Percentiles rank a stretch among this genome's conserved stretches.
These are phyloP conservation scores for Grosmannia penicillata DNA, from an alignment of 2,329 filamentous ascomycete genomes.

Conservation along the genomic window DNA sequence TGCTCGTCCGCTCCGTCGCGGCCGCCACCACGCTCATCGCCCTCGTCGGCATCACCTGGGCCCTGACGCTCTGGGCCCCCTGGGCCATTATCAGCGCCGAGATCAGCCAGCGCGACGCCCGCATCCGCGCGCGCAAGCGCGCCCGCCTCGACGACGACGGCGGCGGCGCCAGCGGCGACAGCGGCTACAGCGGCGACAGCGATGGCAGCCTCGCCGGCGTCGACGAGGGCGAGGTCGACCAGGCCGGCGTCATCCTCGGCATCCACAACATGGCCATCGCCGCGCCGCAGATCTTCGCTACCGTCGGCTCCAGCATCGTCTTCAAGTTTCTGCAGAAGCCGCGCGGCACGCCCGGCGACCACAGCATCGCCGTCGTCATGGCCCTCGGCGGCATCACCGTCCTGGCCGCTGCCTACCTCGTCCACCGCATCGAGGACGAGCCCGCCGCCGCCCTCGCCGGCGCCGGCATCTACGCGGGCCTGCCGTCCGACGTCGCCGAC, in stretches of 20 bases:
- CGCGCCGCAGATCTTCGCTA: constrained; percentile 81
- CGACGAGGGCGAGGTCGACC: constrained; percentile 44
- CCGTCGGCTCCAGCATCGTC: constrained; percentile 66
- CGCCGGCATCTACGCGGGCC: constrained; percentile 21
- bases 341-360: constrained; percentile 68
- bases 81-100: constrained; percentile 92
- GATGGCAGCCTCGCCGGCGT: constrained; percentile 16
- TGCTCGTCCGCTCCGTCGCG: constrained; percentile 57
- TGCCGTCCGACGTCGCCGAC: neutral
- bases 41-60: constrained; percentile 81
- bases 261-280: constrained; percentile 95
- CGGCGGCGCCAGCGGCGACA: constrained; percentile 11
- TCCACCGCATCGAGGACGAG: constrained; percentile 52
- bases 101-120: constrained; percentile 66
- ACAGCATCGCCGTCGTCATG: constrained; percentile 75
- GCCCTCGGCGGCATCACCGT: constrained; percentile 71
- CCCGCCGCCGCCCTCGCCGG: constrained; percentile 23
- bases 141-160: constrained; percentile 9
- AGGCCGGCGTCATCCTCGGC: constrained; percentile 80
- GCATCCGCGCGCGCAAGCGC: constrained; percentile 23
- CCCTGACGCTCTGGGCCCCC: constrained; percentile 83
- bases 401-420: constrained; percentile 60
- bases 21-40: constrained; percentile 66
- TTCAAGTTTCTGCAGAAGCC: constrained; percentile 82
- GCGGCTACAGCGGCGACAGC: constrained; percentile 14